These are phyloP conservation scores for Salisapilia sapeloensis DNA, from an alignment of 352 stramenopile species.

Conservation along the genomic window DNA sequence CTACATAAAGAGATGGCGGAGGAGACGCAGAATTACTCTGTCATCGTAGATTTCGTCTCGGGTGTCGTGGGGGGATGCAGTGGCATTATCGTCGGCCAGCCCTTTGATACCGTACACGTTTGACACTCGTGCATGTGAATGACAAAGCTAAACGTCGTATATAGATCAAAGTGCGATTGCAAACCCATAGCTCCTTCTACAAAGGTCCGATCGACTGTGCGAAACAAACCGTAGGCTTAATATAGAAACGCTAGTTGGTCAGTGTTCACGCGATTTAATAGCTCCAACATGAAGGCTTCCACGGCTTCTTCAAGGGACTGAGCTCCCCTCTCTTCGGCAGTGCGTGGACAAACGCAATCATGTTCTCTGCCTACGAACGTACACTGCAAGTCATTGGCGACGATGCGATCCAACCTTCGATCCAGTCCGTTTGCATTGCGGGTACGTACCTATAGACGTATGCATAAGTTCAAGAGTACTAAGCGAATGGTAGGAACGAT, in stretches of 20 bases:
- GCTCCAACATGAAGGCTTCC: constrained; percentile 48
- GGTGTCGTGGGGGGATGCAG: constrained; percentile 27
- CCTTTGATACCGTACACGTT: constrained; percentile 29
- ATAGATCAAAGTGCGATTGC: constrained; percentile 42
- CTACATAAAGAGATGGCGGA: not conserved
- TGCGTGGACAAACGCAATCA: constrained; percentile 72
- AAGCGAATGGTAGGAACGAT: constrained; percentile 17
- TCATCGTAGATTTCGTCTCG: constrained; percentile 22
- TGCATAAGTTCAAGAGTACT: not conserved
- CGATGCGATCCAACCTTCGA: constrained; percentile 21
- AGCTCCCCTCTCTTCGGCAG: constrained; percentile 64
- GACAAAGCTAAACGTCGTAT: constrained; percentile 2
- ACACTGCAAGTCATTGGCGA: constrained; percentile 44
- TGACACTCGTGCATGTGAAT: not conserved
- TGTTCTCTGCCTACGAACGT: constrained; percentile 72
- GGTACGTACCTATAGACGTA: constrained; percentile 6
- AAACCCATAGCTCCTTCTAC: constrained; percentile 38
- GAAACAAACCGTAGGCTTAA: constrained; percentile 12
- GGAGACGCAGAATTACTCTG: too few species aligned
- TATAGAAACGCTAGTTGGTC: constrained; percentile 1
- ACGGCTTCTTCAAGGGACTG: constrained; percentile 78
- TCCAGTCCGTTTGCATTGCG: constrained; percentile 53
- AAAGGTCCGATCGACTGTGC: constrained; percentile 28
- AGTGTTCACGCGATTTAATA: constrained; percentile 3
- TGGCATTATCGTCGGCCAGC: constrained; percentile 36